phyloP scores from a whole-genome alignment of 805 yeast species.

The Schwanniomyces polymorphus region DNA sequence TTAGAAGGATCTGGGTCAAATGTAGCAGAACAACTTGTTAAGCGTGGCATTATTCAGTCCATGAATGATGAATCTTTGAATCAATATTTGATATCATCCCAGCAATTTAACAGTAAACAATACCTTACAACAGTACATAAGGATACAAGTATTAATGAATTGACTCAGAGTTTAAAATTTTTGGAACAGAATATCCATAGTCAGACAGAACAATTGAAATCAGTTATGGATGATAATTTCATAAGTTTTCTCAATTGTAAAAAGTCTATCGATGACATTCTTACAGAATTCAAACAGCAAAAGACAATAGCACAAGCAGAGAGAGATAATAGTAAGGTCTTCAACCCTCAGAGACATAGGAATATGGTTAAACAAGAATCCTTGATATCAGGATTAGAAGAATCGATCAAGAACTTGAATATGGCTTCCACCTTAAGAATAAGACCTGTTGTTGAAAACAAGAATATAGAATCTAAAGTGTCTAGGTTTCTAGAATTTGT shows the following conservation, averaged over 20 bases:
- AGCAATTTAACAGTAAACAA: constrained; percentile 33
- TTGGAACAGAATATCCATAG: constrained; percentile 33
- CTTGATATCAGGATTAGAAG: constrained; percentile 36
- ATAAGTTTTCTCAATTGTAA: constrained; percentile 36
- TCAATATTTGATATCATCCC: constrained; percentile 35
- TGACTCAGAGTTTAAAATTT: constrained; percentile 25
- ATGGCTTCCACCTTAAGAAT: constrained; percentile 37
- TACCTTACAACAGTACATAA: constrained; percentile 36
- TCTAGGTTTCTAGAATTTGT: constrained; percentile 35
- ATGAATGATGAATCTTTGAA: constrained; percentile 28
- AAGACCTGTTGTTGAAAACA: constrained; percentile 41
- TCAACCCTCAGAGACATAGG: constrained; percentile 31
- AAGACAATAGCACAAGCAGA: constrained; percentile 37
- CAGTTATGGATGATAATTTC: constrained; percentile 37
- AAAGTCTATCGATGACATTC: constrained; percentile 36
- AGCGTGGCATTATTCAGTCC: constrained; percentile 21
- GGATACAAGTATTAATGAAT: constrained; percentile 36
- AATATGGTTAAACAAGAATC: constrained; percentile 17
- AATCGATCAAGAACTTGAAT: constrained; percentile 37
- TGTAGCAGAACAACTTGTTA: constrained; percentile 24
- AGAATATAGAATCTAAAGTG: constrained; percentile 33
- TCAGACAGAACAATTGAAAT: constrained; percentile 35
- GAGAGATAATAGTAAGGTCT: constrained; percentile 32
- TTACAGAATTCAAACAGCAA: constrained; percentile 31
- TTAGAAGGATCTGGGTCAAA: constrained; percentile 29